These are phyloP conservation scores for Candida ponderosae DNA, from an alignment of 805 yeast genomes.

Conservation along the genomic window DNA sequence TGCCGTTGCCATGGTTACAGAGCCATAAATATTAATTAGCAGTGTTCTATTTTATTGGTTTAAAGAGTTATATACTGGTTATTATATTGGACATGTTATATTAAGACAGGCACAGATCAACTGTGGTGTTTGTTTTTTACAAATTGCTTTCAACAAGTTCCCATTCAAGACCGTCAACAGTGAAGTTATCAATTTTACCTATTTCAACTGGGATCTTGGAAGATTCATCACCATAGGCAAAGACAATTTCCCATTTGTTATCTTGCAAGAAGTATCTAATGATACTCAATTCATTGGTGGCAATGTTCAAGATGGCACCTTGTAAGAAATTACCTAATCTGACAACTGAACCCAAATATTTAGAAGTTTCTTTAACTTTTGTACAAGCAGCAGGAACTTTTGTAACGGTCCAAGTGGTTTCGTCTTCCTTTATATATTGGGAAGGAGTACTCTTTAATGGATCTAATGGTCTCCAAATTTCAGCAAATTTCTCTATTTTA, in stretches of 20 bases:
- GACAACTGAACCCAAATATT: conserved; percentile 37
- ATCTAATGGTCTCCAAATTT: conserved; percentile 47
- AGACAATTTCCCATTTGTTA: conserved; percentile 8
- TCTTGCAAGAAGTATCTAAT: conserved; percentile 9
- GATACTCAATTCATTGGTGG: conserved; percentile 12
- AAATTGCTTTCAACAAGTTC: conserved; percentile 5
- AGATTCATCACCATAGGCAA: conserved; percentile 12
- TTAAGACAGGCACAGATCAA: too few relatives aligned
- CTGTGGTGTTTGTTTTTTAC: too few relatives aligned
- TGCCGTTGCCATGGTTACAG: too few relatives aligned
- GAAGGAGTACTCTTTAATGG: conserved; percentile 27
- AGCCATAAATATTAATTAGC: too few relatives aligned
- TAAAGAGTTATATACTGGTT: too few relatives aligned
- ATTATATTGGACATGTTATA: too few relatives aligned
- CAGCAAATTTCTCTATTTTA: conserved; percentile 34
- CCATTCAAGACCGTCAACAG: conserved; percentile 11
- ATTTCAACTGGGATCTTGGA: conserved; percentile 11
- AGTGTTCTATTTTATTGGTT: too few relatives aligned
- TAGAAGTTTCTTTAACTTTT: conserved; percentile 7
- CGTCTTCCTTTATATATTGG: conserved; percentile 23
- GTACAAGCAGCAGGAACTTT: conserved; percentile 2
- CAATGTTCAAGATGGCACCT: conserved; percentile 30
- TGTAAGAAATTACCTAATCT: conserved; percentile 45
- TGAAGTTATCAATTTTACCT: conserved; percentile 5
- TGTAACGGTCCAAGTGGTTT: conserved; percentile 33